Evolutionary conservation across 768 basidiomycete genomes (phyloP), one percentile per base, ranked within the genome.

Genomic region (Mycena venus): DNA sequence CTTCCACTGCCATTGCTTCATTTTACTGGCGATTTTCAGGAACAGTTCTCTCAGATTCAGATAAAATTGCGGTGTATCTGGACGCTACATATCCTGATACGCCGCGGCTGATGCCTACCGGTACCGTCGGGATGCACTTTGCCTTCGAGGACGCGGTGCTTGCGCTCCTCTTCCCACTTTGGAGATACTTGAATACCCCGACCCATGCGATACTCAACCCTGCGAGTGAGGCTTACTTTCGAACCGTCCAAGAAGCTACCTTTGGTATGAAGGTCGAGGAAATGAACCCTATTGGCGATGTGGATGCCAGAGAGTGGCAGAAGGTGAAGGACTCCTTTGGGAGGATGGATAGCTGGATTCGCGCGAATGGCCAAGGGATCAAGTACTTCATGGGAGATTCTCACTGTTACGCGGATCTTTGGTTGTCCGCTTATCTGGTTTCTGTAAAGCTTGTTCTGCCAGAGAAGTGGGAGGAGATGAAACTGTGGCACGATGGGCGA

Each of bases 41-140:
- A 3, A 66, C 73, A 1, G 61, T 82, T 36, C 49, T 88, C 44
- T 73, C 82, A 11, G 86, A 89, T 36, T 86, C 86, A 2, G 60
- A 75, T 11, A 75, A 68, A 47, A 88, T 89, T 71, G 87, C 85
- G 19, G 0, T 70, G n/a, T n/a, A n/a, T n/a, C n/a, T n/a, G n/a
- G n/a, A n/a, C n/a, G n/a, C n/a, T n/a, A n/a, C n/a, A n/a, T 47
- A 47, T 47, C 44, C 44, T 87, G 79, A 81, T 56, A 80, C 80
- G 1, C 84, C 82, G 9, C 66, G 58, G 9, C 78, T 87, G 15
- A 68, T 86, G 62, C 84, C 82, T 15, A 61, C 80, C n/a, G 59
- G 69, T 2, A 83, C 81, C 3, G 78, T 19, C 27, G 74, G 34
- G 32, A 61, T 79, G 1, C 72, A 73, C 36, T 47, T 34, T 12